These are phyloP conservation scores for Podaxis rugospora DNA, from an alignment of 768 basidiomycete genomes.

Conservation along the genomic window DNA sequence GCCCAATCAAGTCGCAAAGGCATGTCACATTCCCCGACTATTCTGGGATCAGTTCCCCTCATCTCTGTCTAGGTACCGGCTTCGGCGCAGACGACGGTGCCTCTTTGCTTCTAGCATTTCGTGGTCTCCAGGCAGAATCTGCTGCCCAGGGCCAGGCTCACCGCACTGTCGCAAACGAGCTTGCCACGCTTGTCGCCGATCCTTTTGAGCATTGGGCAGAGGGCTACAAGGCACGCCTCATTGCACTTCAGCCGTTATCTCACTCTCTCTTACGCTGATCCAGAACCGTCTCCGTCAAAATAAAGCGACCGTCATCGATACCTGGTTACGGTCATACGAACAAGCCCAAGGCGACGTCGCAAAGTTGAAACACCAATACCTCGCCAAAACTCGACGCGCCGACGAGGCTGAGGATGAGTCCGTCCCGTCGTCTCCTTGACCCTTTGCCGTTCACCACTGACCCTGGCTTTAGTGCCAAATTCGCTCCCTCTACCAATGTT, in stretches of 20 bases:
- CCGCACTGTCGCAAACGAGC: slow-evolving; percentile 65
- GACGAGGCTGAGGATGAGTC: slow-evolving; percentile 96
- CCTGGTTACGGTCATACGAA: slow-evolving; percentile 70
- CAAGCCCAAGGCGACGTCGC: slow-evolving; percentile 60
- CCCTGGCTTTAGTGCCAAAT: slow-evolving; percentile 60
- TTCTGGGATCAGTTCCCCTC: background rate
- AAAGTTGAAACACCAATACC: slow-evolving; percentile 73
- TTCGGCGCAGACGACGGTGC: slow-evolving; percentile 84
- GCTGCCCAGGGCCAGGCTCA: slow-evolving; percentile 71
- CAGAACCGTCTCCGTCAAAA: slow-evolving; percentile 63
- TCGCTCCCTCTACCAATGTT: slow-evolving; percentile 67
- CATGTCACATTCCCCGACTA: slow-evolving; percentile 13
- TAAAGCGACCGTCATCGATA: slow-evolving; percentile 53
- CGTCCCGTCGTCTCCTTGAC: slow-evolving; percentile 29
- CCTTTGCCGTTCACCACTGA: slow-evolving; percentile 10
- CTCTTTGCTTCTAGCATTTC: slow-evolving; percentile 74
- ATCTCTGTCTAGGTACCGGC: slow-evolving; percentile 42
- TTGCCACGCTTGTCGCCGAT: slow-evolving; percentile 69
- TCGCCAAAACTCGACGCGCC: slow-evolving; percentile 74
- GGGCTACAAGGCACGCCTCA: slow-evolving; percentile 54
- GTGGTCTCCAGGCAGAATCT: slow-evolving; percentile 75
- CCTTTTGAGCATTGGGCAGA: slow-evolving; percentile 82
- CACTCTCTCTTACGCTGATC: slow-evolving; percentile 10
- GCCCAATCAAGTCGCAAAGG: slow-evolving; percentile 48
- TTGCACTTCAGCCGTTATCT: slow-evolving; percentile 10